Base-by-base conservation (phyloP, 2,329 filamentous ascomycete genomes). In the Aurifilum marmelostoma region DNA sequence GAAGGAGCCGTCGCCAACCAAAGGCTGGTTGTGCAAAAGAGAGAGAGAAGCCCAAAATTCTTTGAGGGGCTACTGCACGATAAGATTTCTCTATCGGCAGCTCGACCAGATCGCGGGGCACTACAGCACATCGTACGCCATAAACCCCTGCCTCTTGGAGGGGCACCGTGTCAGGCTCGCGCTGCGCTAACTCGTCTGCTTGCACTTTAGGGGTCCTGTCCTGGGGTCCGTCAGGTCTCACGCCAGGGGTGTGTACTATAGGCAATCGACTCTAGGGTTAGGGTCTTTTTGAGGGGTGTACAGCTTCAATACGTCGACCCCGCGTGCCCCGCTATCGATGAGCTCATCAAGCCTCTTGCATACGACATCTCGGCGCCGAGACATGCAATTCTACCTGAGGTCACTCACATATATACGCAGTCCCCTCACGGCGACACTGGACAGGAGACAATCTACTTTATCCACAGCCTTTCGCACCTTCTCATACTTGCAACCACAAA, bases 91-190 rank as follows among this genome's bases (percentile, higher is more conserved):
- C n/a, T 58, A 61, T 64, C 67, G 18, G 60, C 18, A 43, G 41
- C 43, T 47, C 27, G 67, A 67, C 67, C 68, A n/a, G 47, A 67
- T 65, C 69, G 69, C 67, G 67, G 69, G 69, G 67, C 68, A 65
- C 54, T 66, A 52, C 37, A 47, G n/a, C n/a, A n/a, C n/a, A n/a
- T n/a, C n/a, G n/a, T n/a, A n/a, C n/a, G n/a, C n/a, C n/a, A 68
- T 56, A 47, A 16, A n/a, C 67, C 67, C 43, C 58, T 7, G 59
- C 18, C 34, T 41, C 58, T 16, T 18, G 64, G 64, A 68, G 67
- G 69, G 67, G 43, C 32, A 50, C 37, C 66, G 63, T 50, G 66
- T 68, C 56, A 68, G 65, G 41, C 37, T 61, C 58, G 65, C 41
- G 61, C 61, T 47, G 61, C 61, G 54, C 54, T 58, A 54, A 58